phyloP scores from a whole-genome alignment of 1,139 yeast genomes.

The Hemisphaericaspora subhashii region DNA sequence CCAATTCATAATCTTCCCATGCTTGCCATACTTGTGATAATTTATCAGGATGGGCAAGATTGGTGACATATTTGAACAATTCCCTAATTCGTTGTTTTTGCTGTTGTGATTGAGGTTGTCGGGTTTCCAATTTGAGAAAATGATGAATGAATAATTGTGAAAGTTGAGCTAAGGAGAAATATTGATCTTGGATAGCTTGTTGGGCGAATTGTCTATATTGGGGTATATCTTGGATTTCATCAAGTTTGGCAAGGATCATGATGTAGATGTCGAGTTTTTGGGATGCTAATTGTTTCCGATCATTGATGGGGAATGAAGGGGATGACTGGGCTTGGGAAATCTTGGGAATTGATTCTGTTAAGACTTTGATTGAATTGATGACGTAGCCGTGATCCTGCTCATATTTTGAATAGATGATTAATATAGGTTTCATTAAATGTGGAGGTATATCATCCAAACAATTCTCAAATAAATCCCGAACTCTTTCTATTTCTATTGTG shows the following conservation, averaged over 20 bases:
- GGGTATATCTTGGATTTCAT: slow-evolving; percentile 15
- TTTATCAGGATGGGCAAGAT: slow-evolving; percentile 21
- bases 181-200: slow-evolving; percentile 18
- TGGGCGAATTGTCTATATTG: slow-evolving; percentile 21
- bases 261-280: slow-evolving; percentile 25
- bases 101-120: slow-evolving; percentile 38
- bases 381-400: slow-evolving; percentile 43
- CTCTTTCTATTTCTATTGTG: slow-evolving; percentile 48
- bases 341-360: slow-evolving; percentile 20
- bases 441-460: slow-evolving; percentile 41
- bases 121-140: slow-evolving; percentile 51
- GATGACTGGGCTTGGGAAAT: slow-evolving; percentile 5
- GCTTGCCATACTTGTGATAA: slow-evolving; percentile 48
- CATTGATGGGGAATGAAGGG: slow-evolving; percentile 5
- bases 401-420: slow-evolving; percentile 57
- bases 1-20: slow-evolving; percentile 77
- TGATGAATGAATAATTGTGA: slow-evolving; percentile 27
- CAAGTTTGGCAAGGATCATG: slow-evolving; percentile 14
- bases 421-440: slow-evolving; percentile 45
- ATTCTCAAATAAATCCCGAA: slow-evolving; percentile 75
- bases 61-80: slow-evolving; percentile 44
- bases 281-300: slow-evolving; percentile 16
- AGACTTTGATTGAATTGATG: slow-evolving; percentile 28
- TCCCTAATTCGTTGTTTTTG: slow-evolving; percentile 55
- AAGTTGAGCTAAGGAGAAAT: slow-evolving; percentile 29